These are phyloP conservation scores for Galeopsis tetrahit DNA, from an alignment of 257 asterid species.

Conservation along the genomic window DNA sequence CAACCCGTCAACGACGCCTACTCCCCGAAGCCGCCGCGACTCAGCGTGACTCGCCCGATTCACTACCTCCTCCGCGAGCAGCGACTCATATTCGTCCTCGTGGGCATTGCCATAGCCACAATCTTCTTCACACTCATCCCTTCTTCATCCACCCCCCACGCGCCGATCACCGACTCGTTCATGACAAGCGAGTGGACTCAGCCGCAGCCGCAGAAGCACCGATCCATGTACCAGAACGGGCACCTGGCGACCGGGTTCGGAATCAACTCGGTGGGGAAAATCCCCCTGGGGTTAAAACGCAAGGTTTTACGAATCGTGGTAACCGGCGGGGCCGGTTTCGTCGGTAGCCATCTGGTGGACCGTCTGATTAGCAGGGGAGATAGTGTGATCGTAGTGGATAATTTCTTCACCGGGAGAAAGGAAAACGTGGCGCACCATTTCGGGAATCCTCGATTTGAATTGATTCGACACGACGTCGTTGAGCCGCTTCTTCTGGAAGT, in stretches of 20 bases:
- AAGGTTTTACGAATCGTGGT: constrained; percentile 82
- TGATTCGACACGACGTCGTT: constrained; percentile 97
- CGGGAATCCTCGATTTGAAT: constrained; percentile 82
- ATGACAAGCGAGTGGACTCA: constrained; percentile 46
- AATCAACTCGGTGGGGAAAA: constrained; percentile 73
- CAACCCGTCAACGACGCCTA: constrained; percentile 57
- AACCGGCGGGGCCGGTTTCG: constrained; percentile 98
- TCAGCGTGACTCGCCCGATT: constrained; percentile 46
- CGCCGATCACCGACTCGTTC: constrained; percentile 37
- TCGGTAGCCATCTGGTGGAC: constrained; percentile 93
- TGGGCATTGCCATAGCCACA: constrained; percentile 58
- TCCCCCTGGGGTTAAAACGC: constrained; percentile 76
- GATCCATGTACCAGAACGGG: constrained; percentile 61
- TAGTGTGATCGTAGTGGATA: constrained; percentile 94
- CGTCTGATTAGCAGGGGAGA: constrained; percentile 86
- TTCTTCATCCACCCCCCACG: constrained; percentile 22
- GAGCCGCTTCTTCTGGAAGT: constrained; percentile 90
- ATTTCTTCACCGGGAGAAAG: constrained; percentile 91
- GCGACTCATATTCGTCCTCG: constrained; percentile 56
- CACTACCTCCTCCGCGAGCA: constrained; percentile 70
- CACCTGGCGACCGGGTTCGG: constrained; percentile 55
- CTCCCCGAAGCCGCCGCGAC: constrained; percentile 72
- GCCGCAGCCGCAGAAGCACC: constrained; percentile 35
- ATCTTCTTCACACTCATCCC: constrained; percentile 40
- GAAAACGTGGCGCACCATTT: constrained; percentile 93